Base-by-base conservation (phyloP, 495 filamentous ascomycete species). In the Immersiella caudata region DNA sequence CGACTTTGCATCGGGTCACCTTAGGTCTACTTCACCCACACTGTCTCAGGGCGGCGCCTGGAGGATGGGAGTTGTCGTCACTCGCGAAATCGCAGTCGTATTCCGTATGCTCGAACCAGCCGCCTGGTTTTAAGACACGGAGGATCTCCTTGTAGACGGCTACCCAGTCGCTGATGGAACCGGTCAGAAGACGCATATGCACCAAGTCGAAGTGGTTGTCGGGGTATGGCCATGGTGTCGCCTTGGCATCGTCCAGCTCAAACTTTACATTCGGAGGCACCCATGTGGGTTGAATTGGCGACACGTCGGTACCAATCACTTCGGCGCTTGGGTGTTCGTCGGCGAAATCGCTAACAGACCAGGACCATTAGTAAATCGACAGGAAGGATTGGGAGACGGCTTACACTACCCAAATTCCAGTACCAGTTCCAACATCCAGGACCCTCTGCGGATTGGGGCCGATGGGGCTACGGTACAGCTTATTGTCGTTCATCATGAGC, bases 191-290 rank as follows among this genome's bases (percentile, higher is more conserved):
- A 14, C 60, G 60, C 20, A 62, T 18, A 70, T 89, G 85, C 58
- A 90, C 80, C 59, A 85, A 86, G 74, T 90, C 88, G 68, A 89
- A 89, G 62, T 73, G 61, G 36, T 82, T 73, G 18, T 74, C 64
- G 18, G 75, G 67, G 61, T 78, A 84, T 9, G 78, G 69, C 85
- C 84, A 88, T 9, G 74, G 71, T 12, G 65, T 55, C 59, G 82
- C 25, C 54, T 57, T 78, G 68, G 82, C 81, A 66, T 86, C 82
- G 60, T 84, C 83, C 33, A 86, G 74, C 64, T 82, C 78, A 68
- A 86, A 86, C 14, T 75, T 72, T 56, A 79, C 73, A 67, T 84
- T 86, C 0, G 79, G 77, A 4, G 81, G 80, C n/a, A 82, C 75
- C 63, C 73, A 76, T n/a, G 59, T 72, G 2, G 80, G 80, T 62